Conservation (phyloP, 257 asterid species). For the Petunia secreta region DNA sequence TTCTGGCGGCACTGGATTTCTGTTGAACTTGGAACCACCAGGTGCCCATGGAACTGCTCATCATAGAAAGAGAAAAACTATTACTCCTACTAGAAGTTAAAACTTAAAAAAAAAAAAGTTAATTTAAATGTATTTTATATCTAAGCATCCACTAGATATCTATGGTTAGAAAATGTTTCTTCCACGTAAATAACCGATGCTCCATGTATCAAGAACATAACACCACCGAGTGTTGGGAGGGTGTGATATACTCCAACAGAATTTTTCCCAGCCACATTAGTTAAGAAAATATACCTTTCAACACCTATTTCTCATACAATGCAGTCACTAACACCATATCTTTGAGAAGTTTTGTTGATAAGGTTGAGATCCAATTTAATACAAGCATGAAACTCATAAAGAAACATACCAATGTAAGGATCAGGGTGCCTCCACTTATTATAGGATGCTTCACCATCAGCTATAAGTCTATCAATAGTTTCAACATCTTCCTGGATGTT, state of each 20-base stretch:
- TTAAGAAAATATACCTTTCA: background rate
- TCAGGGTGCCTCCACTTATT: constrained; percentile 94
- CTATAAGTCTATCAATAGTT: constrained; percentile 77
- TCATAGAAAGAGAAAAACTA: constrained; percentile 24
- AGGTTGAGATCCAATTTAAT: background rate
- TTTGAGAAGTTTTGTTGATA: constrained; percentile 1
- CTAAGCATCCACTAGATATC: background rate
- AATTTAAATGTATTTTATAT: background rate
- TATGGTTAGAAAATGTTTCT: background rate
- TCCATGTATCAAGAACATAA: constrained; percentile 9
- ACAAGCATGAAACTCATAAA: background rate
- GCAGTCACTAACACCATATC: background rate
- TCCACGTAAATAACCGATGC: background rate
- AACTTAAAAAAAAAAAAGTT: constrained; percentile 20
- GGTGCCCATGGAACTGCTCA: constrained; percentile 99
- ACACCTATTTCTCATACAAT: constrained; percentile 10
- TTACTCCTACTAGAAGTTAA: constrained; percentile 17
- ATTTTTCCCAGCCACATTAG: background rate
- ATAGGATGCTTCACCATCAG: constrained; percentile 67
- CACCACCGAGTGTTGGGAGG: background rate
- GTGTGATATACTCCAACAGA: background rate
- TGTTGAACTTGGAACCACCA: constrained; percentile 92
- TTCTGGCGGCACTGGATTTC: constrained; percentile 86
- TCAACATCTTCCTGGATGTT: constrained; percentile 78
- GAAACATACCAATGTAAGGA: constrained; percentile 81